Conservation (phyloP, 2,329 filamentous ascomycete genomes). For the Epichloe typhina region DNA sequence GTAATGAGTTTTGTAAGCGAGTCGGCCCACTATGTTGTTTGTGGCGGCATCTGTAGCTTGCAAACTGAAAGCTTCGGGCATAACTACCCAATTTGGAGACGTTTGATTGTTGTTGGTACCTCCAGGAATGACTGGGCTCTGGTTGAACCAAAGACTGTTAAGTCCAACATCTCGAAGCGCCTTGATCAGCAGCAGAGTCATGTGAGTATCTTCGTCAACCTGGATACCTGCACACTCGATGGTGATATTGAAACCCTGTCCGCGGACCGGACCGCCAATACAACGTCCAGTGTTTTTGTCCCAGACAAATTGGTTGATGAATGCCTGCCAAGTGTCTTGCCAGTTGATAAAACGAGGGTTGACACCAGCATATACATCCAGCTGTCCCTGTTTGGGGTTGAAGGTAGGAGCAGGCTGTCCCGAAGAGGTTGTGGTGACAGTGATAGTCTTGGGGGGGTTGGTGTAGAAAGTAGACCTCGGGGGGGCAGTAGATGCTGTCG, state of each 20-base stretch:
- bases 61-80: conserved; percentile 25
- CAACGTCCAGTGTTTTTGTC: conserved; percentile 23
- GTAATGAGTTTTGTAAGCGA: conserved; percentile 25
- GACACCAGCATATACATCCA: conserved; percentile 19
- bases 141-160: conserved; percentile 27
- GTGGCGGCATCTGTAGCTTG: conserved; percentile 20
- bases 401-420: conserved; percentile 19
- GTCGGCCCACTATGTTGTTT: conserved; percentile 20
- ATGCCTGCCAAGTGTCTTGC: conserved; percentile 24
- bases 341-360: conserved; percentile 28
- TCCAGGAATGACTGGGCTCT: conserved; percentile 23
- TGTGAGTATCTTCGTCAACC: conserved; percentile 25
- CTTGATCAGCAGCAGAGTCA: conserved; percentile 27
- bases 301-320: conserved; percentile 28
- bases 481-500: conserved; percentile 20
- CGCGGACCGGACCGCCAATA: conserved; percentile 18
- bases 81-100: conserved; percentile 23
- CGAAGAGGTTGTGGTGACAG: conserved; percentile 10
- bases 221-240: conserved; percentile 24
- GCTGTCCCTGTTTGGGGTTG: conserved; percentile 15
- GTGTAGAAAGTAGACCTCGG: conserved; percentile 21
- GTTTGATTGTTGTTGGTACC: conserved; percentile 17
- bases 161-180: conserved; percentile 24
- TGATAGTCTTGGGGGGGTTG: conserved; percentile 13
- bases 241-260: conserved; percentile 23